phyloP scores from a whole-genome alignment of 2,329 filamentous ascomycete species.

The Pseudocercospora fuligena region DNA sequence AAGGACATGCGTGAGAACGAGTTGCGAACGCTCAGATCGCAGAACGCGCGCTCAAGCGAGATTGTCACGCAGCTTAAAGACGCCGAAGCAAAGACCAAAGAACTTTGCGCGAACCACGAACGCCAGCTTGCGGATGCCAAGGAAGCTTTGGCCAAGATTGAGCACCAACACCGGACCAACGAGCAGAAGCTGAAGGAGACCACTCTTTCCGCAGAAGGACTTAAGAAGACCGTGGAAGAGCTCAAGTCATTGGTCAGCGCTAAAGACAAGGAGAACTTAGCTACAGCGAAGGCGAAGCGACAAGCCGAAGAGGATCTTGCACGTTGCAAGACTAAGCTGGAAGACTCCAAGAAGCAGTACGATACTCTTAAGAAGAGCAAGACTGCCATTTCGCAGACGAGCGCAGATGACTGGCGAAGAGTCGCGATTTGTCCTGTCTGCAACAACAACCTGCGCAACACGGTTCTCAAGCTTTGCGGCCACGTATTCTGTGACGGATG shows the following conservation, averaged over 20 bases:
- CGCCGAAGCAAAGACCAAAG: constrained; percentile 76
- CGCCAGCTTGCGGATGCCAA: constrained; percentile 86
- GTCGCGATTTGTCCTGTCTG: constrained; percentile 91
- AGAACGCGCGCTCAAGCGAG: constrained; percentile 89
- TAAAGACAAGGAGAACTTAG: constrained; percentile 72
- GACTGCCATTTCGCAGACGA: constrained; percentile 64
- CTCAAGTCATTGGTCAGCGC: constrained; percentile 73
- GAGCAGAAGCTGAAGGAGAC: constrained; percentile 75
- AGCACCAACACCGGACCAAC: constrained; percentile 73
- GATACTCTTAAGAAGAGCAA: constrained; percentile 89
- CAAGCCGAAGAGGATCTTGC: constrained; percentile 74
- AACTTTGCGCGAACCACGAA: constrained; percentile 80
- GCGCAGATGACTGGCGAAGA: constrained; percentile 82
- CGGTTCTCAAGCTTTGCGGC: constrained; percentile 88
- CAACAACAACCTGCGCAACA: constrained; percentile 91
- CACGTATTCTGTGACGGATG: constrained; percentile 93
- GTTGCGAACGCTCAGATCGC: constrained; percentile 75
- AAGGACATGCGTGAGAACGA: constrained; percentile 85
- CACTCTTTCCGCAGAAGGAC: constrained; percentile 69
- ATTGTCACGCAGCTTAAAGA: constrained; percentile 95
- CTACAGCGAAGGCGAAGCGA: constrained; percentile 66
- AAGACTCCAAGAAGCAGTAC: constrained; percentile 79
- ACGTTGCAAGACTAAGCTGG: constrained; percentile 75
- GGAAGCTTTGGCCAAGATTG: constrained; percentile 73
- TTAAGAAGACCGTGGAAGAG: constrained; percentile 77